phyloP scores from a whole-genome alignment of 345 rosid species.

The Toxicodendron radicans region DNA sequence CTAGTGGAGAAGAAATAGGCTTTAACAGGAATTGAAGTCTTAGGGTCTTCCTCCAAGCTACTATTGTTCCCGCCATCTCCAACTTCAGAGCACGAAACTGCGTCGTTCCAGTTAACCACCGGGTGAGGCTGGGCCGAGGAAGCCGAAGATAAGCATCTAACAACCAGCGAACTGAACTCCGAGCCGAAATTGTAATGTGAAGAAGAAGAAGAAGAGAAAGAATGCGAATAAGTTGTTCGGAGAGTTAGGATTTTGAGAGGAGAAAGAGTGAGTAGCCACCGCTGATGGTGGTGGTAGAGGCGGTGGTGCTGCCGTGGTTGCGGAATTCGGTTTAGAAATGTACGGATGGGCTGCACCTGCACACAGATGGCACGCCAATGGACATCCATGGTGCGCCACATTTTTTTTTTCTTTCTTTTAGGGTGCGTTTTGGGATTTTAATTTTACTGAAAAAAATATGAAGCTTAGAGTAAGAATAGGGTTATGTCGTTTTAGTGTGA shows the following conservation, averaged over 20 bases:
- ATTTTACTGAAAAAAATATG: too few species aligned
- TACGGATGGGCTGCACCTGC: slow-evolving; percentile 21
- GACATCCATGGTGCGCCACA: slow-evolving; percentile 31
- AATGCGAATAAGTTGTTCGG: background rate
- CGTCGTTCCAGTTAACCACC: slow-evolving; percentile 43
- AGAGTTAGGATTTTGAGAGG: slow-evolving; percentile 21
- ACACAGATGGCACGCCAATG: slow-evolving; percentile 13
- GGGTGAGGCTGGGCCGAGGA: slow-evolving; percentile 23
- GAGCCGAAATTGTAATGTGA: slow-evolving; percentile 1
- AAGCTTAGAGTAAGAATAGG: too few species aligned
- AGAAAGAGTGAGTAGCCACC: background rate
- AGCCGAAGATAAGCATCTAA: slow-evolving; percentile 40
- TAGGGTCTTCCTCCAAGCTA: slow-evolving; percentile 42
- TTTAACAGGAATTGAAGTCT: slow-evolving; percentile 72
- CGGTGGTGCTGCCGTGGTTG: background rate
- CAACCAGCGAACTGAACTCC: slow-evolving; percentile 9
- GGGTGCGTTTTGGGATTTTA: too few species aligned
- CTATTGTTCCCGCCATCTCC: slow-evolving; percentile 27
- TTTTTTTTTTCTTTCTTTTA: slow-evolving; percentile 8
- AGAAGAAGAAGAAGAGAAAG: background rate
- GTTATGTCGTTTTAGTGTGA: too few species aligned
- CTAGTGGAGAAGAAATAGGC: slow-evolving; percentile 91
- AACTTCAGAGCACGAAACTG: slow-evolving; percentile 42
- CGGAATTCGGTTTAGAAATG: slow-evolving; percentile 20
- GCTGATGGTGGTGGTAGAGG: background rate